Base-by-base conservation (phyloP, 139 green algal species). In the Chlorella vulgaris region DNA sequence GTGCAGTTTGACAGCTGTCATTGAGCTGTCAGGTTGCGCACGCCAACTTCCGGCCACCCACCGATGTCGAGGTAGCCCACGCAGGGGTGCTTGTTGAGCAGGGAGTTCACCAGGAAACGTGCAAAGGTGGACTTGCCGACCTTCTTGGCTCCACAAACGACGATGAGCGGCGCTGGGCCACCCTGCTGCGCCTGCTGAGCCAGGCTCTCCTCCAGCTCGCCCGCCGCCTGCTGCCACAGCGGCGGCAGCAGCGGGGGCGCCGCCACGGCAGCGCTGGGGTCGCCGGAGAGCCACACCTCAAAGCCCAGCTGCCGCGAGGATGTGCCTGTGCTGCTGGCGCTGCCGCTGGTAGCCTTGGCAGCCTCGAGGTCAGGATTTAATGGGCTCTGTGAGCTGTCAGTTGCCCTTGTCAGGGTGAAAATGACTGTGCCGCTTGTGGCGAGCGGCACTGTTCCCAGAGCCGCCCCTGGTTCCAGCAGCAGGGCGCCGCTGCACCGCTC, bases 81-180 rank as follows among this genome's bases (percentile, higher is more conserved):
- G 24, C 15, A 35, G 5, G 42, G 43, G 55, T 74, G 69, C 5
- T 28, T 42, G 40, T 83, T 83, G 38, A 91, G 87, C 76, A 92
- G 75, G 15, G 35, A 61, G 70, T 91, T 93, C 62, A 92, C 78
- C 51, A 97, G 85, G 10, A 82, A 22, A 18, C 82, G 68, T 0
- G 83, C 86, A 60, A 97, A 83, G 3, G 88, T 94, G 10, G 93
- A 97, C 89, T 98, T 98, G 81, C 95, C 95, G 15, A 81, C 81
- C 53, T 91, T 89, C 83, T 95, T 98, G 68, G 86, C 67, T 33
- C 95, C 95, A 29, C 74, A 81, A 4, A 98, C 86, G 35, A 81
- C 88, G 18, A 93, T 84, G 22, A 96, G 83, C 1, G 68, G 29
- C 35, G 84, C 62, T 0, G 31, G 8, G 22, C 51, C 33, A 33